Evolutionary conservation across 2,329 filamentous ascomycete species (phyloP).

Genomic region (Hymenoscyphus repandus): DNA sequence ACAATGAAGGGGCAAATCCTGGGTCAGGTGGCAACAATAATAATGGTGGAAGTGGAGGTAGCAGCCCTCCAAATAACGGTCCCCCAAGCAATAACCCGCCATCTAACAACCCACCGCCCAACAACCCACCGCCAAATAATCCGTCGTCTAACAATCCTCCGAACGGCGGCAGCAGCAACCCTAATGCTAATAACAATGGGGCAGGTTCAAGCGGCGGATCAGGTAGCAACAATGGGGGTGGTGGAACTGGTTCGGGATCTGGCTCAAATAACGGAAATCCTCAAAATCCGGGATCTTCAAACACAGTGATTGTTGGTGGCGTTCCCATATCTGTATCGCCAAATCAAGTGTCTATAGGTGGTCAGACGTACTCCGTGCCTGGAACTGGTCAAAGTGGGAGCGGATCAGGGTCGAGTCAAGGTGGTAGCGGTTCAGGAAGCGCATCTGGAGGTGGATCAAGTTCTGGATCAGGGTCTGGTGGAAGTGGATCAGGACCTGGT

Average conservation of each 20-base stretch:
- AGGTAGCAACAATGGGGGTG: background rate
- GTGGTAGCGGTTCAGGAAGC: background rate
- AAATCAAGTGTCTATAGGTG: too few relatives aligned
- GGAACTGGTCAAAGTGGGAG: too few relatives aligned
- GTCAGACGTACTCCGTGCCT: too few relatives aligned
- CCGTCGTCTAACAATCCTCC: background rate
- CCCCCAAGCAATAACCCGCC: background rate
- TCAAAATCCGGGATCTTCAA: too few relatives aligned
- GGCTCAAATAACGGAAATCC: background rate
- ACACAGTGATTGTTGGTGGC: background rate
- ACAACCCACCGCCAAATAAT: background rate
- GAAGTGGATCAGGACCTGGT: background rate
- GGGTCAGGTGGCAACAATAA: background rate
- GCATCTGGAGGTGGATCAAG: slow-evolving; percentile 21
- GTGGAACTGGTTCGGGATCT: background rate
- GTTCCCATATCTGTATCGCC: background rate
- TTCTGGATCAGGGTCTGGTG: background rate
- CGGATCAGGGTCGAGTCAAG: too few relatives aligned
- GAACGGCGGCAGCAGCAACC: background rate
- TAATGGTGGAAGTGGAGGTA: background rate
- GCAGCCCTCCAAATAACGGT: background rate
- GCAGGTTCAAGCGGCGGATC: background rate
- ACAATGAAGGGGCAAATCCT: background rate
- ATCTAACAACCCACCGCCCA: background rate
- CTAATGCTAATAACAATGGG: background rate